Evolutionary conservation across 2,329 filamentous ascomycete genomes (phyloP).

Genomic region (Cytospora chrysosperma): DNA sequence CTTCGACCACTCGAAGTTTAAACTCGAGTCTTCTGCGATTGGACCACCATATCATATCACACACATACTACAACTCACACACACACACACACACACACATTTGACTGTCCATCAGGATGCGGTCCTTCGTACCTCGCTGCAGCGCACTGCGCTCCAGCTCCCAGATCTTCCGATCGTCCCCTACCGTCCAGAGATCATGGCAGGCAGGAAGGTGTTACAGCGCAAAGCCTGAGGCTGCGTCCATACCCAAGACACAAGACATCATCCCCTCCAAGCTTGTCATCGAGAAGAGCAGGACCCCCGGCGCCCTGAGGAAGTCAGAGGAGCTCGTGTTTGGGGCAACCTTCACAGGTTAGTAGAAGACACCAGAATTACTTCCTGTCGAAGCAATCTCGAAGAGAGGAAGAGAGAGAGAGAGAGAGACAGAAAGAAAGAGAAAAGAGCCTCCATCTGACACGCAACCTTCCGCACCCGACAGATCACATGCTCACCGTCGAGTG

Average conservation of each 20-base stretch:
- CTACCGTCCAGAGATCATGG: slow-evolving; percentile 33
- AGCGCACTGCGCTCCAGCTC: slow-evolving; percentile 36
- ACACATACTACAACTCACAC: too few species aligned
- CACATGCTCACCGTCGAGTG: slow-evolving; percentile 97
- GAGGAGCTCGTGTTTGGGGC: slow-evolving; percentile 87
- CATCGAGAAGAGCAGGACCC: slow-evolving; percentile 71
- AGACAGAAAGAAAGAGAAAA: neutral
- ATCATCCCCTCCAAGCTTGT: slow-evolving; percentile 77
- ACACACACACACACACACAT: neutral
- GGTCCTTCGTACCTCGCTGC: slow-evolving; percentile 44
- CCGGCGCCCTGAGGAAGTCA: slow-evolving; percentile 71
- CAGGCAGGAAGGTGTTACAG: slow-evolving; percentile 47
- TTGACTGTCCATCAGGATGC: slow-evolving; percentile 48
- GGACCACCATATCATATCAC: neutral
- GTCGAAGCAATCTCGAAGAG: neutral
- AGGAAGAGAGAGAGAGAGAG: too few species aligned
- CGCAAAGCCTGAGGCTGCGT: slow-evolving; percentile 51
- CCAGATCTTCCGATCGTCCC: slow-evolving; percentile 32
- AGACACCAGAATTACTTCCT: neutral
- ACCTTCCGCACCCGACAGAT: slow-evolving; percentile 54
- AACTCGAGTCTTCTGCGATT: neutral
- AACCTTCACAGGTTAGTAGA: slow-evolving; percentile 76
- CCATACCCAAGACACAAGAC: slow-evolving; percentile 55
- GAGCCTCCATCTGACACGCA: neutral
- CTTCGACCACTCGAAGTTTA: neutral